phyloP scores from a whole-genome alignment of 2,329 filamentous ascomycete genomes.

The Exophiala oligosperma region DNA sequence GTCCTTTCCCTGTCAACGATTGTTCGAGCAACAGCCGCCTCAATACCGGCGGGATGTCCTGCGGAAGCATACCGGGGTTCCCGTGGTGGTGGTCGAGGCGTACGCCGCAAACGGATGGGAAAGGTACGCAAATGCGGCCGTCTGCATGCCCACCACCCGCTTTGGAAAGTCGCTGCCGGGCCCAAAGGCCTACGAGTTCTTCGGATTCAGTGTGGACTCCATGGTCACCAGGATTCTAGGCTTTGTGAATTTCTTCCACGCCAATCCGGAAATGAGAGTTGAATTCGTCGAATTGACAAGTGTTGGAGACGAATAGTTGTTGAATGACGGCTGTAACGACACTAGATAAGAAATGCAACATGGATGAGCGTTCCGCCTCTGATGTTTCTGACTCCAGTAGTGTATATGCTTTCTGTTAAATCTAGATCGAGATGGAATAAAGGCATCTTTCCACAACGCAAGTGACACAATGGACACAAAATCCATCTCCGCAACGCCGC shows the following conservation, averaged over 20 bases:
- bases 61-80: constrained; percentile 34
- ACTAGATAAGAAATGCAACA: too few species aligned
- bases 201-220: constrained; percentile 28
- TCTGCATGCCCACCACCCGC: constrained; percentile 40
- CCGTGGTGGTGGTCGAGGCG: constrained; percentile 49
- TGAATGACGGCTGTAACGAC: too few species aligned
- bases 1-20: constrained; percentile 48
- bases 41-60: constrained; percentile 47
- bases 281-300: too few species aligned
- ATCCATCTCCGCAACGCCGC: too few species aligned
- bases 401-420: too few species aligned
- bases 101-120: constrained; percentile 52
- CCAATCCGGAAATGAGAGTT: too few species aligned
- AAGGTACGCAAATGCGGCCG: constrained; percentile 49
- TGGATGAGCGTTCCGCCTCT: too few species aligned
- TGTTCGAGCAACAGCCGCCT: constrained; percentile 47
- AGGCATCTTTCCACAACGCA: too few species aligned
- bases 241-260: background rate
- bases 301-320: too few species aligned
- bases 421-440: too few species aligned
- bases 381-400: too few species aligned
- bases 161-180: constrained; percentile 41
- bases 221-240: background rate
- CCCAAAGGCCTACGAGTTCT: constrained; percentile 29
- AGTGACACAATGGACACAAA: too few species aligned